A percentile compares a stretch with the other conserved stretches of the same genome.
These are phyloP conservation scores for Pseudozyma pruni DNA, from an alignment of 1,284 basidiomycete genomes.

Conservation along the genomic window DNA sequence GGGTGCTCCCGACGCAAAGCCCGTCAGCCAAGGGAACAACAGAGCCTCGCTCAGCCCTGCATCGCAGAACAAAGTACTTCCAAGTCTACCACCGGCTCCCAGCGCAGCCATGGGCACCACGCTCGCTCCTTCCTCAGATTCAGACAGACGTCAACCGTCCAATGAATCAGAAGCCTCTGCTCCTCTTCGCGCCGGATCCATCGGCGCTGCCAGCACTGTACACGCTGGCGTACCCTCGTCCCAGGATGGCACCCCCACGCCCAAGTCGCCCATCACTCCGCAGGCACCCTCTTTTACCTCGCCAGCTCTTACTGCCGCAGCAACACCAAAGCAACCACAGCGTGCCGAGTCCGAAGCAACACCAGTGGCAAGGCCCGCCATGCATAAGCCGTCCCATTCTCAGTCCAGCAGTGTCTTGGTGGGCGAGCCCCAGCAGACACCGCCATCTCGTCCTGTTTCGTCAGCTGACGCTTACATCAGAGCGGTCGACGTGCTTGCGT, in stretches of 20 bases:
- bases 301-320: constrained; percentile 28
- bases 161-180: constrained; percentile 4
- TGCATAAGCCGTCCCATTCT: constrained; percentile 11
- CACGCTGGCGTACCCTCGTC: constrained; percentile 18
- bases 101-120: neutral
- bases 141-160: constrained; percentile 7
- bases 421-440: constrained; percentile 1
- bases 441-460: constrained; percentile 32
- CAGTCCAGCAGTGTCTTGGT: constrained; percentile 8
- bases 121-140: neutral
- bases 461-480: constrained; percentile 49
- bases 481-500: constrained; percentile 29
- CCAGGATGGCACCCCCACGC: constrained; percentile 22
- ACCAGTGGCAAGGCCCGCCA: constrained; percentile 1
- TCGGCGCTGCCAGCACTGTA: constrained; percentile 14
- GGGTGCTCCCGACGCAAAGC: neutral
- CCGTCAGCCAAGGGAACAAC: constrained; percentile 4
- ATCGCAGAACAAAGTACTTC: constrained; percentile 31
- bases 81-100: constrained; percentile 16
- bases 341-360: constrained; percentile 3
- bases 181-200: constrained; percentile 6
- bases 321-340: constrained; percentile 34
- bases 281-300: constrained; percentile 9
- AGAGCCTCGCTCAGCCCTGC: constrained; percentile 20
- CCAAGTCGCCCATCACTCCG: constrained; percentile 25